A percentile compares a stretch with the other conserved stretches of the same genome.
phyloP scores from a whole-genome alignment of 495 filamentous ascomycete genomes.

The Talaromyces ruber region DNA sequence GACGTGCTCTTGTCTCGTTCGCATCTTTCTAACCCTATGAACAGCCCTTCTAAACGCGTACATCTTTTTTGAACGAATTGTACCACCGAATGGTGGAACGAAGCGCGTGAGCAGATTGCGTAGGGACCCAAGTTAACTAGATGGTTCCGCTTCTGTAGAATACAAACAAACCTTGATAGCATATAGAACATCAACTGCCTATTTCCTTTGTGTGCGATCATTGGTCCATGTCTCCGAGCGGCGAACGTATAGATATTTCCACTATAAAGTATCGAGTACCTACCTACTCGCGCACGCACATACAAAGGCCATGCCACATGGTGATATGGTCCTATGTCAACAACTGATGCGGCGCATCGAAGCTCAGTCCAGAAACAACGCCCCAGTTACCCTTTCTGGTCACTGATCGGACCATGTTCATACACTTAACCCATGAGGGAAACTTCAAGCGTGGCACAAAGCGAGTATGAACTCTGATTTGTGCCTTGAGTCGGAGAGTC shows the following conservation, averaged over 20 bases:
- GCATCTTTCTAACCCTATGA: background rate
- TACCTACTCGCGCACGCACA: no score
- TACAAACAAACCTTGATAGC: background rate
- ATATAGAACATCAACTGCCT: slow-evolving; percentile 5
- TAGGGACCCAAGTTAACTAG: background rate
- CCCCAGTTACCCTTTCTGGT: background rate
- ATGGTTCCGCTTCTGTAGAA: slow-evolving; percentile 3
- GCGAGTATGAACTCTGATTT: background rate
- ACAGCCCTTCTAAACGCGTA: background rate
- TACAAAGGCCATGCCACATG: background rate
- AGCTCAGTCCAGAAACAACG: background rate
- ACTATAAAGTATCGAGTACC: background rate
- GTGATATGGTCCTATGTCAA: background rate
- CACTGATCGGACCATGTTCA: background rate
- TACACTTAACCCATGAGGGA: background rate
- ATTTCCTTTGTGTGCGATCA: slow-evolving; percentile 3
- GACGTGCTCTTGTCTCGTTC: background rate
- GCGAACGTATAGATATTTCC: background rate
- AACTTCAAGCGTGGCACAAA: background rate
- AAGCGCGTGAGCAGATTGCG: background rate
- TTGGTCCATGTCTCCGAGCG: background rate
- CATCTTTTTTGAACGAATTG: background rate
- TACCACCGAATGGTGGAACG: background rate
- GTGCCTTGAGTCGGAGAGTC: background rate
- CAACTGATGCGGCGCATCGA: background rate